phyloP scores from a whole-genome alignment of 306 rosid genomes.

The Oemleria cerasiformis region DNA sequence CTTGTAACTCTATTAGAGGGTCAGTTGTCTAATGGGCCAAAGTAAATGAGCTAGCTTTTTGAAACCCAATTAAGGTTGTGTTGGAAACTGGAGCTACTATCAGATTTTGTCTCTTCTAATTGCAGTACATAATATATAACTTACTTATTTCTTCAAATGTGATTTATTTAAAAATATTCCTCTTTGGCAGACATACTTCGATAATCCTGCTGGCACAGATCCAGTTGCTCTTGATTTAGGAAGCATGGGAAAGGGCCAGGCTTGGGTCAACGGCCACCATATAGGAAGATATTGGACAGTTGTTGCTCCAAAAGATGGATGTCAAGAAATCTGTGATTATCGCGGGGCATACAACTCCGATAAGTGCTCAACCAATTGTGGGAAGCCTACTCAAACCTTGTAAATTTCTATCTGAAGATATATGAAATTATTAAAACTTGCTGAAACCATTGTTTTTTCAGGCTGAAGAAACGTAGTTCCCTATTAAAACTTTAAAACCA shows the following conservation, averaged over 20 bases:
- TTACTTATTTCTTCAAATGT: neutral
- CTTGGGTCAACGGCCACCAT: slow-evolving; percentile 95
- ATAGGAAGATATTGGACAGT: slow-evolving; percentile 95
- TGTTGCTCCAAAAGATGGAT: slow-evolving; percentile 74
- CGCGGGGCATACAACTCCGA: slow-evolving; percentile 75
- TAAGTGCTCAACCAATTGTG: slow-evolving; percentile 77
- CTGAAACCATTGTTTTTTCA: neutral
- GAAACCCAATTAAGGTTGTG: neutral
- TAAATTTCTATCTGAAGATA: slow-evolving; percentile 27
- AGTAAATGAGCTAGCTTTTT: neutral
- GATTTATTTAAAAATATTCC: slow-evolving; percentile 9
- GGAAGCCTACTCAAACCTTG: slow-evolving; percentile 89
- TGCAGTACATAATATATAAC: neutral
- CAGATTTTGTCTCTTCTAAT: neutral
- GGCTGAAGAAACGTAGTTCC: slow-evolving; percentile 9
- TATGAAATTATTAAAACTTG: slow-evolving; percentile 7
- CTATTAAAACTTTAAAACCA: neutral
- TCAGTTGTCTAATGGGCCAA: neutral
- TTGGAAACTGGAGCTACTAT: neutral
- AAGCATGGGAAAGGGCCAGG: slow-evolving; percentile 99
- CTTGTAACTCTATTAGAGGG: no score
- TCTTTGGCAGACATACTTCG: slow-evolving; percentile 64
- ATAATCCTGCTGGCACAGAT: slow-evolving; percentile 68
- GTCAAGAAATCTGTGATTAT: slow-evolving; percentile 66
- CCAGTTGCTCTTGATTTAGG: slow-evolving; percentile 84